Percentiles rank a stretch among this genome's conserved stretches.
phyloP scores from a whole-genome alignment of 345 rosid species.

The Mangifera indica region DNA sequence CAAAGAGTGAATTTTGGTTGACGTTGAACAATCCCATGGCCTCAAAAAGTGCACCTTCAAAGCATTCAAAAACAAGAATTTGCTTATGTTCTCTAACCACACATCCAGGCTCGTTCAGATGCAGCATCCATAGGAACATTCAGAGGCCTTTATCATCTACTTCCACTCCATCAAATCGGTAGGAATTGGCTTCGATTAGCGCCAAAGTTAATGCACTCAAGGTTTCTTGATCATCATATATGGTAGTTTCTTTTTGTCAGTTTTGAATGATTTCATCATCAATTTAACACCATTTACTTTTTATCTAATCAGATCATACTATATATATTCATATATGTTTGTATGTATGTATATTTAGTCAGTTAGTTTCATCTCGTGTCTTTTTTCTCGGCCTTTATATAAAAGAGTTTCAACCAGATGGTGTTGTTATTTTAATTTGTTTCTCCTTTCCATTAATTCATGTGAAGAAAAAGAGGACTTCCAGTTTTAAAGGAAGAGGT shows the following conservation, averaged over 20 bases:
- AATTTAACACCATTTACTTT: too few relatives aligned
- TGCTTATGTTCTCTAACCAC: constrained; percentile 50
- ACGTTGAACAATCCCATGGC: constrained; percentile 28
- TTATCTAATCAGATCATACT: too few relatives aligned
- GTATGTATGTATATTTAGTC: background rate
- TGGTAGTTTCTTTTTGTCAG: background rate
- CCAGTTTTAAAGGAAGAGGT: too few relatives aligned
- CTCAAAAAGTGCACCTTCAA: constrained; percentile 13
- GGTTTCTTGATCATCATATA: constrained; percentile 20
- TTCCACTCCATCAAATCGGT: background rate
- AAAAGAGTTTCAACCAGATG: too few relatives aligned
- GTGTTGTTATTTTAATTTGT: too few relatives aligned
- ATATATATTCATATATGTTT: too few relatives aligned
- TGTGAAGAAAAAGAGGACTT: too few relatives aligned
- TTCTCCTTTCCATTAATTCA: too few relatives aligned
- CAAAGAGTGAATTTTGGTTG: background rate
- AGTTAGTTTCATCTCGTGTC: constrained; percentile 5
- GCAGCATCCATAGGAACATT: constrained; percentile 40
- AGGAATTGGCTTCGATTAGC: constrained; percentile 17
- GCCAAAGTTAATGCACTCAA: constrained; percentile 26
- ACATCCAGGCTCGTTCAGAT: constrained; percentile 57
- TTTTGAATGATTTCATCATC: too few relatives aligned
- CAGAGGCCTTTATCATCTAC: background rate
- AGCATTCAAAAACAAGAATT: constrained; percentile 12
- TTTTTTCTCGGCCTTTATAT: background rate